Evolutionary conservation across 352 stramenopile genomes (phyloP).

Genomic region (Proteromonas lacertae): DNA sequence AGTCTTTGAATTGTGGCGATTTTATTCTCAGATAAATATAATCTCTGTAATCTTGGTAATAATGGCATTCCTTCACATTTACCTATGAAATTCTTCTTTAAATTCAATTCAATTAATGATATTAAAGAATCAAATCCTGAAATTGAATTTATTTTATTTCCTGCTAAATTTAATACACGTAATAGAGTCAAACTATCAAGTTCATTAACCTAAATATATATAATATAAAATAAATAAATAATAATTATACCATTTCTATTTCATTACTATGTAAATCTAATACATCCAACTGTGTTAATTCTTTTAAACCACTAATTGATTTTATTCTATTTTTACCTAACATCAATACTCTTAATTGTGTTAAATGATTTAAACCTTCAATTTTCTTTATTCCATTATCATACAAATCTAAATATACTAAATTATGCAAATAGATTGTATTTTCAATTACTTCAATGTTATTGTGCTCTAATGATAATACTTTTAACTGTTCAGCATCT

Average conservation of each 20-base stretch:
- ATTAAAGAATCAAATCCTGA: constrained; percentile 30
- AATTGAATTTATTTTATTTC: constrained; percentile 11
- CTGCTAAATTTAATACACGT: constrained; percentile 49
- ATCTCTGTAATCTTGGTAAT: constrained; percentile 28
- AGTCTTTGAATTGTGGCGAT: constrained; percentile 26
- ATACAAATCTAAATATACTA: constrained; percentile 63
- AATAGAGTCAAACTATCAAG: constrained; percentile 35
- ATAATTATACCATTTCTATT: constrained; percentile 25
- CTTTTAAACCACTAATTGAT: constrained; percentile 34
- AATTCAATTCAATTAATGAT: constrained; percentile 47
- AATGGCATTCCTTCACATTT: constrained; percentile 16
- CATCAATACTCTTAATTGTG: constrained; percentile 52
- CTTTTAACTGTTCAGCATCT: too few species aligned
- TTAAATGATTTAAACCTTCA: constrained; percentile 21
- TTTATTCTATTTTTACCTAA: constrained; percentile 38
- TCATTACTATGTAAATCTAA: constrained; percentile 57
- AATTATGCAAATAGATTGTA: constrained; percentile 30
- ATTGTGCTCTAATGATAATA: too few species aligned
- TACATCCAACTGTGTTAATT: constrained; percentile 45
- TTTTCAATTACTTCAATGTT: constrained; percentile 36
- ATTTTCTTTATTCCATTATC: constrained; percentile 46
- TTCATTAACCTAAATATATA: constrained; percentile 34
- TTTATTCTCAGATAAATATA: constrained; percentile 59
- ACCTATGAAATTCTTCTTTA: constrained; percentile 31
- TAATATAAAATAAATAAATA: too few species aligned